phyloP scores from a whole-genome alignment of 805 yeast species.

The Sugiyamaella floridensis region DNA sequence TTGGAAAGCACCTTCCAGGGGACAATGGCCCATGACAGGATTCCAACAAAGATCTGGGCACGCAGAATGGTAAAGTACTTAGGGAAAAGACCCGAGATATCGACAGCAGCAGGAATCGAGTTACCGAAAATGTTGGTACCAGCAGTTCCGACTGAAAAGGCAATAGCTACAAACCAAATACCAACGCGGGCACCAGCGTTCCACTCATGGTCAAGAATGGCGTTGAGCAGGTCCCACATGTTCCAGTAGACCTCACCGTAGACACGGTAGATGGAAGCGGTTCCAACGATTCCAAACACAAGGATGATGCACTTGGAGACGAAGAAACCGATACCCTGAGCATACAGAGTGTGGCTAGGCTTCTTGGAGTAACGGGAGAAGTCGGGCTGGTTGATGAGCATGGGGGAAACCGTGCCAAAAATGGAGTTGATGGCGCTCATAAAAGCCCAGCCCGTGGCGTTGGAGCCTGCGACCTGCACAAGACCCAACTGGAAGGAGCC shows the following conservation, averaged over 20 bases:
- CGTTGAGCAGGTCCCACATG: conserved; percentile 37
- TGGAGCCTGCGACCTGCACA: conserved; percentile 1
- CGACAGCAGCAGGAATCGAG: conserved; percentile 38
- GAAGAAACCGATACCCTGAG: conserved; percentile 12
- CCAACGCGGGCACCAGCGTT: conserved; percentile 34
- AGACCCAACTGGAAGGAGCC: conserved; percentile 9
- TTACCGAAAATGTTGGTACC: conserved; percentile 34
- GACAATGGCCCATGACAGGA: conserved; percentile 14
- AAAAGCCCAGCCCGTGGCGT: conserved; percentile 11
- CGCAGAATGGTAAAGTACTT: conserved; percentile 52
- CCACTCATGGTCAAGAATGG: conserved; percentile 37
- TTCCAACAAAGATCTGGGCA: conserved; percentile 31
- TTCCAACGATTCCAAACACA: conserved; percentile 38
- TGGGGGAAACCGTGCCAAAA: conserved; percentile 16
- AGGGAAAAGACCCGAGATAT: conserved; percentile 50
- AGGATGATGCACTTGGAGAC: conserved; percentile 13
- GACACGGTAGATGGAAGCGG: conserved; percentile 38
- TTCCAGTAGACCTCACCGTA: conserved; percentile 41
- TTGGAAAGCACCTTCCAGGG: conserved; percentile 38
- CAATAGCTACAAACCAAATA: conserved; percentile 11
- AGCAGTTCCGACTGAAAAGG: conserved; percentile 23
- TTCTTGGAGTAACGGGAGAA: conserved; percentile 12
- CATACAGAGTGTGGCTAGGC: conserved; percentile 9
- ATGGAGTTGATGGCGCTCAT: conserved; percentile 17
- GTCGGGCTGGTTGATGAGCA: conserved; percentile 15